These are phyloP conservation scores for Rhodomyrtus psidioides DNA, from an alignment of 441 rosid species.

Conservation along the genomic window DNA sequence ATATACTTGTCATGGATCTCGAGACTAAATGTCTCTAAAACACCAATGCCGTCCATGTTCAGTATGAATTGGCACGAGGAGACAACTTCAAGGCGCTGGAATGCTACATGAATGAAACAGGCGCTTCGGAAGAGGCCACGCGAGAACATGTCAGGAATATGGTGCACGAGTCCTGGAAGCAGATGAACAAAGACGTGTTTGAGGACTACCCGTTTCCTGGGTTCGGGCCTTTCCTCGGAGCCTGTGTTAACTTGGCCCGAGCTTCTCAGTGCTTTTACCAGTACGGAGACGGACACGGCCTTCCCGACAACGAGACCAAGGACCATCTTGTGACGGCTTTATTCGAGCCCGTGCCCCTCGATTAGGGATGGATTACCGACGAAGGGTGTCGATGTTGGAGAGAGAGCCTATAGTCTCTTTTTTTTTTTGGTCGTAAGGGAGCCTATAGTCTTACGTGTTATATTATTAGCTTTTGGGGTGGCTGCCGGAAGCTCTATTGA, in stretches of 20 bases:
- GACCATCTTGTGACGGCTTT: neutral
- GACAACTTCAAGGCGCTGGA: neutral
- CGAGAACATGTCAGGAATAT: neutral
- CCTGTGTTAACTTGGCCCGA: neutral
- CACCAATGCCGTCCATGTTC: neutral
- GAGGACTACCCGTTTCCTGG: neutral
- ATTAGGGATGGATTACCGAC: neutral
- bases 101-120: neutral
- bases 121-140: neutral
- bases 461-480: neutral
- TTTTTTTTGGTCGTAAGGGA: no score
- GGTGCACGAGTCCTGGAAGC: neutral
- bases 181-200: neutral
- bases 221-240: neutral
- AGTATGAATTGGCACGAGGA: neutral
- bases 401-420: neutral
- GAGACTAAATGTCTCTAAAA: neutral
- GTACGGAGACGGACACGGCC: neutral
- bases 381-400: no score
- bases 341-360: neutral
- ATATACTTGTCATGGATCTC: neutral
- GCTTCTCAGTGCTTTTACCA: neutral
- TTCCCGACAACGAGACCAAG: neutral
- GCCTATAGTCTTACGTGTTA: neutral
- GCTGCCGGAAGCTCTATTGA: neutral